Percentiles rank a stretch among this genome's conserved stretches.
phyloP scores from a whole-genome alignment of 345 rosid genomes.

The Heritiera littoralis region DNA sequence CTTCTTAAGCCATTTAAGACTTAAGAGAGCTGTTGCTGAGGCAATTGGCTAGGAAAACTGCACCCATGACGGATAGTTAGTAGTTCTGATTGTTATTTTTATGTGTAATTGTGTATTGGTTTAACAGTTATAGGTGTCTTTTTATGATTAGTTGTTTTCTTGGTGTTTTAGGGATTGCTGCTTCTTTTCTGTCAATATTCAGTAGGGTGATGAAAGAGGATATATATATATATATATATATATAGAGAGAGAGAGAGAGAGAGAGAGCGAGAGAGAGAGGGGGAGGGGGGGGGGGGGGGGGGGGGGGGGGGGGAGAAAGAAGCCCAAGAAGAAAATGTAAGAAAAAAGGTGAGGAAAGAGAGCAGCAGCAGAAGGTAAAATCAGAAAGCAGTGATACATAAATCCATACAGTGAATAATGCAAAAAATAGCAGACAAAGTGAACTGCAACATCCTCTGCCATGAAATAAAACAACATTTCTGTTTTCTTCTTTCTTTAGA shows the following conservation, averaged over 20 bases:
- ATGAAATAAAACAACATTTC: constrained; percentile 4
- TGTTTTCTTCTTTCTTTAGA: constrained; percentile 1
- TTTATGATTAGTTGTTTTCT: not conserved
- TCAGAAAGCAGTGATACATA: not conserved
- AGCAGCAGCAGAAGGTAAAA: not conserved
- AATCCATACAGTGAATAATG: constrained; percentile 22
- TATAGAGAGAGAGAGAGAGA: not conserved
- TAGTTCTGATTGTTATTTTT: not conserved
- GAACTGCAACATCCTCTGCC: constrained; percentile 19
- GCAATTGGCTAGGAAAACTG: not conserved
- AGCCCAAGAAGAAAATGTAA: not conserved
- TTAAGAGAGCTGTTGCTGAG: not conserved
- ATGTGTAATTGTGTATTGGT: no score
- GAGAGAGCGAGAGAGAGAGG: no score
- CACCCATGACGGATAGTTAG: not conserved
- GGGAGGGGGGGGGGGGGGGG: no score
- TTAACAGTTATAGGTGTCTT: not conserved
- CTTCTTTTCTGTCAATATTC: constrained; percentile 3
- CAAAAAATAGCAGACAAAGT: constrained; percentile 22
- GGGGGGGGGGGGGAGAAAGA: no score
- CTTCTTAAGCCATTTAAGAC: not conserved
- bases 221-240: not conserved
- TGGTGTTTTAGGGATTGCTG: constrained; percentile 29
- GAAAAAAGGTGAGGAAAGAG: not conserved
- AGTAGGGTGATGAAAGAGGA: constrained; percentile 3